Conservation (phyloP, 2,329 filamentous ascomycete genomes). For the Juglanconis juglandina region DNA sequence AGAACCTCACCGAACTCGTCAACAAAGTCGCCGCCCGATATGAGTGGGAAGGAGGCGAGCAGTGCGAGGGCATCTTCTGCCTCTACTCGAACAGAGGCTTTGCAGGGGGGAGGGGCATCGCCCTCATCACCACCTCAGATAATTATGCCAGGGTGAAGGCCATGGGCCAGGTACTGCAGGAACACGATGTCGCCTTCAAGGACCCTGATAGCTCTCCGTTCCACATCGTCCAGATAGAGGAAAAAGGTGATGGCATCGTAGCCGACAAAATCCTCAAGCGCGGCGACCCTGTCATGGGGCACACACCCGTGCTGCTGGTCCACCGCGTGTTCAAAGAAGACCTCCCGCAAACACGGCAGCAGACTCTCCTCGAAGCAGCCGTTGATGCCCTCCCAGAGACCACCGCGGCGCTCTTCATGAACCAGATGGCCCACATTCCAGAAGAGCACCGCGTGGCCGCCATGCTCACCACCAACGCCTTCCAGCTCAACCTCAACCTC, state of each 20-base stretch:
- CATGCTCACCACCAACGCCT: constrained; percentile 35
- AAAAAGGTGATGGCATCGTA: constrained; percentile 35
- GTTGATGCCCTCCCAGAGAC: constrained; percentile 1
- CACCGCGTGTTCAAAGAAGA: constrained; percentile 22
- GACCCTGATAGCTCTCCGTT: constrained; percentile 27
- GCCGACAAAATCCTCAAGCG: constrained; percentile 32
- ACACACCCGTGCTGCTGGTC: constrained; percentile 29
- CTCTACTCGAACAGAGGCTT: constrained; percentile 20
- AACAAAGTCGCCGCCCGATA: constrained; percentile 30
- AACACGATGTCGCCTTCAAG: constrained; percentile 25
- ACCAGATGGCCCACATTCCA: constrained; percentile 29
- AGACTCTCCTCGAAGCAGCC: constrained; percentile 16
- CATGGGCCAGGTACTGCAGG: constrained; percentile 3
- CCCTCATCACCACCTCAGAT: constrained; percentile 18
- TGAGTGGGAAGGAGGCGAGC: constrained; percentile 19
- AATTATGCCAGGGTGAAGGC: constrained; percentile 12
- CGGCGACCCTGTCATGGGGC: constrained; percentile 34
- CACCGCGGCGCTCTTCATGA: constrained; percentile 2
- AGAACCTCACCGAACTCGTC: constrained; percentile 40
- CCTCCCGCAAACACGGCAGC: constrained; percentile 13
- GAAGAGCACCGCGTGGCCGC: constrained; percentile 21
- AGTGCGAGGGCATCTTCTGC: constrained; percentile 22
- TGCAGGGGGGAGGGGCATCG: constrained; percentile 20
- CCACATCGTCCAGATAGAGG: constrained; percentile 26
- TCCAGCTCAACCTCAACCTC: constrained; percentile 28